Base-by-base conservation (phyloP, 2,329 filamentous ascomycete species). In the Aspergillus thermomutatus region DNA sequence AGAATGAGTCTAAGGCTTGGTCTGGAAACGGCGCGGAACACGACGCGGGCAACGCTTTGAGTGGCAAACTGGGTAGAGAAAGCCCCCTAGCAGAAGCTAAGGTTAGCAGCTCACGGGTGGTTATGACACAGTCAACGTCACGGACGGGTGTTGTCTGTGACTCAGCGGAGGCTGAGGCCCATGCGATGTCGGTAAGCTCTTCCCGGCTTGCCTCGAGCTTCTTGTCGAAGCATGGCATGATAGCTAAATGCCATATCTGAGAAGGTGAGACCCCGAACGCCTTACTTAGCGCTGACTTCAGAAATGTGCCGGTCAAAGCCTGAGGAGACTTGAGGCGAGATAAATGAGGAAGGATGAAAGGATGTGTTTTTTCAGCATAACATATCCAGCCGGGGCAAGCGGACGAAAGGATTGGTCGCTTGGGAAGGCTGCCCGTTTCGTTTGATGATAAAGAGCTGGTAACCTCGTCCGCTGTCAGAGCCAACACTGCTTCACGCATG, bases 201-300 rank as follows among this genome's bases (percentile, higher is more conserved):
- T 92, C 88, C 53, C 94, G 87, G 65, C 92, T 96, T 6, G 94
- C 94, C 77, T 99, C 94, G 27, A 99, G 83, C 75, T 99, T 99
- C 80, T 99, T 99, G 74, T 99, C 94, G 73, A 99, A 97, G 74
- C 94, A 99, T 21, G 94, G 94, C 94, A 99, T 99, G 48, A 99
- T 82, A 11, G 93, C 91, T 53, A 97, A 76, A 74, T 97, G 93
- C 91, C 93, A 99, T 71, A 99, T 92, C 64, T 87, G 85, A 60
- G 87, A 86, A 0, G 92, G 89, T 0, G 87, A 75, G 50, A 97
- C 86, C 34, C 85, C 85, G 60, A 92, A 82, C 52, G 79, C 82
- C 63, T 84, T 85, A 73, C 89, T 91, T 37, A 99, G 77, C 0
- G 89, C 85, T 0, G 91, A 93, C 75, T 99, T 99, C 54, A 99